Evolutionary conservation across 805 yeast genomes (phyloP).

Genomic region (Ogataea henricii): DNA sequence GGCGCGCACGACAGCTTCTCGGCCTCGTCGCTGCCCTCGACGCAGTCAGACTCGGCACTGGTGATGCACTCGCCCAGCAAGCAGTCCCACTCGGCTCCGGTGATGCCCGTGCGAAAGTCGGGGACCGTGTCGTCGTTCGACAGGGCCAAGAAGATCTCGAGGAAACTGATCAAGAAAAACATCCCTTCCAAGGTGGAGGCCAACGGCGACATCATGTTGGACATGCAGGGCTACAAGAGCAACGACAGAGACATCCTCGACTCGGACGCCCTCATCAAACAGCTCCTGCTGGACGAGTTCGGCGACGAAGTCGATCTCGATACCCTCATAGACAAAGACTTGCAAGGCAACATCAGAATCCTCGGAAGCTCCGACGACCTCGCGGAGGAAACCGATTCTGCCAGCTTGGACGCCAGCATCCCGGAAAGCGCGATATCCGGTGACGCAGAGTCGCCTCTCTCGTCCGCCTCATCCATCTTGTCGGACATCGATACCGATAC

Average conservation of each 20-base stretch:
- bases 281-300: slow-evolving; percentile 75
- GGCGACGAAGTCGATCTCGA: slow-evolving; percentile 51
- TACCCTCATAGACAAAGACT: slow-evolving; percentile 54
- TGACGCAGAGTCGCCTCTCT: slow-evolving; percentile 21
- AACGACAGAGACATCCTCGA: slow-evolving; percentile 74
- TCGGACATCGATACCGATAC: slow-evolving; percentile 29
- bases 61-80: slow-evolving; percentile 24
- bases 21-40: slow-evolving; percentile 9
- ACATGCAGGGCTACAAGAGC: slow-evolving; percentile 95
- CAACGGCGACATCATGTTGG: slow-evolving; percentile 87
- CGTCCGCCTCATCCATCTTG: slow-evolving; percentile 28
- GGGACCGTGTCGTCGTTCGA: slow-evolving; percentile 39
- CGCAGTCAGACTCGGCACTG: slow-evolving; percentile 16
- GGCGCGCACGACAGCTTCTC: slow-evolving; percentile 25
- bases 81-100: slow-evolving; percentile 41
- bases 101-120: slow-evolving; percentile 8
- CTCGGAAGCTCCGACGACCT: slow-evolving; percentile 27
- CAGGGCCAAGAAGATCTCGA: slow-evolving; percentile 62
- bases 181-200: slow-evolving; percentile 87
- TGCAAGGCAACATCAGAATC: slow-evolving; percentile 68
- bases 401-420: slow-evolving; percentile 16
- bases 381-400: slow-evolving; percentile 19
- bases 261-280: slow-evolving; percentile 74
- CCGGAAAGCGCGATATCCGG: slow-evolving; percentile 2
- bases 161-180: slow-evolving; percentile 65